A percentile compares a stretch with the other conserved stretches of the same genome.
phyloP scores from a whole-genome alignment of 108 stramenopile genomes.

The Nannochloropsis oceanica region DNA sequence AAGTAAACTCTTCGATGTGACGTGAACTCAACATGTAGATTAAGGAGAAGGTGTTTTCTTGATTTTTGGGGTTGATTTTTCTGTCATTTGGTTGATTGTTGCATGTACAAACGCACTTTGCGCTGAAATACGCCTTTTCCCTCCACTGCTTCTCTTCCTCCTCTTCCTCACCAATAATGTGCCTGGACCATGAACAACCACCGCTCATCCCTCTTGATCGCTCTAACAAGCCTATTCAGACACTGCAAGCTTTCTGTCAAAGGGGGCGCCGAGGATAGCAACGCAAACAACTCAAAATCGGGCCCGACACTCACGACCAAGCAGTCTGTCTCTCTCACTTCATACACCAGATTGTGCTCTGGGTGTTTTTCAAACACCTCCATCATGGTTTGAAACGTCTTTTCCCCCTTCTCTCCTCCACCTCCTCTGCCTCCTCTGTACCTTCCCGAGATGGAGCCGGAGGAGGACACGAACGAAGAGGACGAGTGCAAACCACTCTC shows the following conservation, averaged over 20 bases:
- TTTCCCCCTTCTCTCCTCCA: neutral
- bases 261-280: neutral
- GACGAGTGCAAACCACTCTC: neutral
- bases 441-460: neutral
- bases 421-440: neutral
- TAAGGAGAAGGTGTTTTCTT: too few species aligned
- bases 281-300: neutral
- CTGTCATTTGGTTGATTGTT: too few species aligned
- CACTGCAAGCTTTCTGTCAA: neutral
- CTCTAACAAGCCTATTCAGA: neutral
- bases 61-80: too few species aligned
- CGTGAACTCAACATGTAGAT: too few species aligned
- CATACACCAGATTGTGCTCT: conserved; percentile 14
- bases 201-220: neutral
- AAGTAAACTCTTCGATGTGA: too few species aligned
- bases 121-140: neutral
- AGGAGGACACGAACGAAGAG: neutral
- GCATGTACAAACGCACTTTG: neutral
- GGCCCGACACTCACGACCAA: neutral
- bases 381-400: neutral
- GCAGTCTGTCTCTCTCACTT: conserved; percentile 1
- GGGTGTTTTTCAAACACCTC: conserved; percentile 10
- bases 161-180: neutral
- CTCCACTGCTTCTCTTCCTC: neutral
- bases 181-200: neutral